Evolutionary conservation across 75 land plant species (phyloP), one percentile per base, ranked within the genome.

Genomic region (Sequoia sempervirens): DNA sequence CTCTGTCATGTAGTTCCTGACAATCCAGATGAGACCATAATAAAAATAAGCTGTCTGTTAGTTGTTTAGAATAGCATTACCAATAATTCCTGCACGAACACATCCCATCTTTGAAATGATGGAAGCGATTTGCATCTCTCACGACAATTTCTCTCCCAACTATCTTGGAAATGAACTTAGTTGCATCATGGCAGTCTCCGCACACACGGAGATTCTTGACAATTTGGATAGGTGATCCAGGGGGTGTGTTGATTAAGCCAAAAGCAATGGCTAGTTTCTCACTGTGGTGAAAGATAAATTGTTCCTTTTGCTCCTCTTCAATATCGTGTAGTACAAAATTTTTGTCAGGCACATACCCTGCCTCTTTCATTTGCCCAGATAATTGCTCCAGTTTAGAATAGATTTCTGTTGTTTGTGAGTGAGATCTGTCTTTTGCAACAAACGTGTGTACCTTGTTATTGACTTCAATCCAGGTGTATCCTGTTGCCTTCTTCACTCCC

Each of bases 231-330:
- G 53, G 17, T 52, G 43, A 17, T 38, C 53, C 82, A 32, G 36
- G n/a, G 30, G 82, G 82, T 46, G 36, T 32, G 18, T 32, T 81
- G 52, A 81, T 40, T 45, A 81, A 32, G 6, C 82, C 82, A 81
- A 81, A 81, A 32, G 82, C 82, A 32, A 81, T 45, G 53, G 82
- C 82, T 30, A 81, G 82, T 30, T 30, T 46, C 8, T 81, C 82
- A 45, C 82, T 81, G n/a, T 81, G 82, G 82, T 81, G 82, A 45
- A 10, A 81, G 23, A 81, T 8, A 45, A 81, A 28, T 52, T 52
- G 46, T 26, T 81, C 82, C 82, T 81, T 81, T 40, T 81, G 46
- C 36, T 81, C 82, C 82, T 81, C 82, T 40, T 45, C 54, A 40
- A 81, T 52, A 52, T 81, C 82, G 18, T 81, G 82, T 18, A 81